Conservation (phyloP, 108 stramenopile genomes). For the Pseudonitzschia pungens region DNA sequence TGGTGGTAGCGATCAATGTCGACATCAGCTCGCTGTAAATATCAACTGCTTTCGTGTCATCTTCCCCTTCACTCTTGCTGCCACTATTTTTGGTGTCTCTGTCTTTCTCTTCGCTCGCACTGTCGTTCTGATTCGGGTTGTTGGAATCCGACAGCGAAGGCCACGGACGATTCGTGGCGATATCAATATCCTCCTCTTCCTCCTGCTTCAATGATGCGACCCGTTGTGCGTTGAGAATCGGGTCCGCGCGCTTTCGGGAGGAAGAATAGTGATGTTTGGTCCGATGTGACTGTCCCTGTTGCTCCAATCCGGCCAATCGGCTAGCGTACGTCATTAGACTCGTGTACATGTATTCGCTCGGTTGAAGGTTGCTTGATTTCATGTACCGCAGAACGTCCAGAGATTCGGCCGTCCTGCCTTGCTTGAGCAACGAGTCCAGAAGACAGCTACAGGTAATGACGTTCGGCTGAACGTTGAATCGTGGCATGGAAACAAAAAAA, state of each 20-base stretch:
- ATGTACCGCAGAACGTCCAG: conserved; percentile 79
- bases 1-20: conserved; percentile 27
- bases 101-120: background rate
- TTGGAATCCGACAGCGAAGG: conserved; percentile 30
- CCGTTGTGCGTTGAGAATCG: background rate
- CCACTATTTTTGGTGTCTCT: background rate
- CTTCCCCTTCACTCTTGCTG: background rate
- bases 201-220: background rate
- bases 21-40: conserved; percentile 79
- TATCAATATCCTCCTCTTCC: background rate
- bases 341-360: conserved; percentile 86
- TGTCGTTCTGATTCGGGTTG: conserved; percentile 18
- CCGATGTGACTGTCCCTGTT: conserved; percentile 31
- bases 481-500: conserved; percentile 70
- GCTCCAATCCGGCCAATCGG: conserved; percentile 55
- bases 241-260: background rate
- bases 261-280: background rate
- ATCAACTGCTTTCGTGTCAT: conserved; percentile 59
- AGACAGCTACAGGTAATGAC: conserved; percentile 77
- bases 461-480: conserved; percentile 73
- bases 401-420: conserved; percentile 57
- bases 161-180: conserved; percentile 2
- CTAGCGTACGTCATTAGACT: conserved; percentile 73
- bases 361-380: conserved; percentile 66
- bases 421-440: conserved; percentile 63